Percentiles rank a stretch among this genome's conserved stretches.
Conservation (phyloP, 1,284 basidiomycete species). For the Naganishia liquefaciens region DNA sequence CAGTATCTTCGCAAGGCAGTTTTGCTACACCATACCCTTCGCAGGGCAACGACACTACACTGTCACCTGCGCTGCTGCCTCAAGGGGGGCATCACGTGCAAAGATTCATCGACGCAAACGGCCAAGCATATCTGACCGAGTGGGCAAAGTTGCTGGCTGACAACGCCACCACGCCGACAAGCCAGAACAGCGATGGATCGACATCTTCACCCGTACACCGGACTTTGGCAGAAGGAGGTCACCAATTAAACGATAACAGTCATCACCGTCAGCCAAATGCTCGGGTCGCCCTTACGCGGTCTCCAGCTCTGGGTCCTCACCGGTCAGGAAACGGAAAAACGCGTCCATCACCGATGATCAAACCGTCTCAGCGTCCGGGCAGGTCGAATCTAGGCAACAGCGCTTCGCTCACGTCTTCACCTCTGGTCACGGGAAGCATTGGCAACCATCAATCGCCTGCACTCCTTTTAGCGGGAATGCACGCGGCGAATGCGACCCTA, state of each 20-base stretch:
- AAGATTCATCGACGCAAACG: slow-evolving; percentile 40
- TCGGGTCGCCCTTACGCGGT: slow-evolving; percentile 6
- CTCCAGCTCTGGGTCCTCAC: slow-evolving; percentile 43
- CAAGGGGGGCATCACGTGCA: slow-evolving; percentile 33
- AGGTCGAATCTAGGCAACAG: slow-evolving; percentile 24
- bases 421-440: slow-evolving; percentile 35
- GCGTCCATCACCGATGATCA: slow-evolving; percentile 53
- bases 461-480: slow-evolving; percentile 16
- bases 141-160: slow-evolving; percentile 16
- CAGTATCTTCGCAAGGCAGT: slow-evolving; percentile 37
- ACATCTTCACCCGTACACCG: slow-evolving; percentile 17
- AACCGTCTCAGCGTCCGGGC: slow-evolving; percentile 42
- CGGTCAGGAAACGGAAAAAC: slow-evolving; percentile 45
- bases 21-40: slow-evolving; percentile 46
- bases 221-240: slow-evolving; percentile 18
- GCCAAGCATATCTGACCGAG: slow-evolving; percentile 43
- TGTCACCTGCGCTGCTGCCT: slow-evolving; percentile 49
- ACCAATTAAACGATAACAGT: slow-evolving; percentile 2
- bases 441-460: slow-evolving; percentile 35
- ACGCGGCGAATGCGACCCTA: background rate
- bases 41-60: slow-evolving; percentile 40
- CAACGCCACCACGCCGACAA: slow-evolving; percentile 16
- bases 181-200: slow-evolving; percentile 32
- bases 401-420: slow-evolving; percentile 27
- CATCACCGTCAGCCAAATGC: slow-evolving; percentile 10